Evolutionary conservation across 208 protist species (phyloP).

Genomic region (Leishmania gerbilli): DNA sequence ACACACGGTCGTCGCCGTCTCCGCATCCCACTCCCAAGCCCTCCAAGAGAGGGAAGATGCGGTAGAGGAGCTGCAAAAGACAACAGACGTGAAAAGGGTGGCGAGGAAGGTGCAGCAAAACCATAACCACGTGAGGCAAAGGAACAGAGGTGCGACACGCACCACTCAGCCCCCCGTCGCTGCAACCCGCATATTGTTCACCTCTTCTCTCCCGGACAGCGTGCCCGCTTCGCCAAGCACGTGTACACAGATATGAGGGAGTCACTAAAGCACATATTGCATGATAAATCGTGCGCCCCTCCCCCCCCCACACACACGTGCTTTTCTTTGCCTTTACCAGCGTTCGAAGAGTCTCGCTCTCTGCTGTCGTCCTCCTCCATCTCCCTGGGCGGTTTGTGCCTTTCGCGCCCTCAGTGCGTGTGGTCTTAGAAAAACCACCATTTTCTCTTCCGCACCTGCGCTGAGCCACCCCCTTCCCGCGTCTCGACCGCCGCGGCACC

Average conservation of each 20-base stretch:
- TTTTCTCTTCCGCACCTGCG: neutral
- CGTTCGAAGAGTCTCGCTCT: neutral
- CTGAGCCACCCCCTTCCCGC: neutral
- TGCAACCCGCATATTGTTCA: neutral
- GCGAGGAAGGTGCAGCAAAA: neutral
- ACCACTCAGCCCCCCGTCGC: neutral
- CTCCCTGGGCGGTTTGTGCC: neutral
- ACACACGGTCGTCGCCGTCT: neutral
- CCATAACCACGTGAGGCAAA: neutral
- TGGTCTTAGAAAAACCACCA: constrained; percentile 35
- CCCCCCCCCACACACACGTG: neutral
- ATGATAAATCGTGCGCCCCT: neutral
- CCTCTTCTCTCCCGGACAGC: neutral
- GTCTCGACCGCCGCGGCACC: constrained; percentile 7
- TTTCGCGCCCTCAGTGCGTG: neutral
- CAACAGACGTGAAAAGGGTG: neutral
- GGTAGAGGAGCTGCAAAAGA: neutral
- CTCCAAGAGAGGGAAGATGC: neutral
- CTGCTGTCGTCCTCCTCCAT: neutral
- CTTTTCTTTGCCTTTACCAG: neutral
- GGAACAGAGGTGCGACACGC: neutral
- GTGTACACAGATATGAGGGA: neutral
- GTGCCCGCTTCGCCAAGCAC: neutral
- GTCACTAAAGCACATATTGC: neutral
- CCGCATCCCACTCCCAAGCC: neutral